A percentile compares a stretch with the other conserved stretches of the same genome.
These are phyloP conservation scores for Aschersonia sp. DNA, from an alignment of 2,329 filamentous ascomycete genomes.

Conservation along the genomic window DNA sequence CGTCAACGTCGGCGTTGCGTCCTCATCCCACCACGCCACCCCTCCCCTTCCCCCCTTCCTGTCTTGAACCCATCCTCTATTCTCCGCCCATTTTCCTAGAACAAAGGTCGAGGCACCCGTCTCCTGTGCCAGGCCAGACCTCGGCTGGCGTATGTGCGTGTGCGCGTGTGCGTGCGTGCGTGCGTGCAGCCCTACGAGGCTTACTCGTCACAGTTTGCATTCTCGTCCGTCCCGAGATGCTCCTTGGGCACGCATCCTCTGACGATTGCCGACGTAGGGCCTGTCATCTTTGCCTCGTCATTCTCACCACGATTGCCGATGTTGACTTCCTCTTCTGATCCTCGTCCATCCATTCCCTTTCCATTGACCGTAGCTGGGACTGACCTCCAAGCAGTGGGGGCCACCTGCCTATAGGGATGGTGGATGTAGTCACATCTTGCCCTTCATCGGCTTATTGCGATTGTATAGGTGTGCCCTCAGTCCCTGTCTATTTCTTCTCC, in stretches of 20 bases:
- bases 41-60: background rate
- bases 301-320: background rate
- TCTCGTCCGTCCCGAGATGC: background rate
- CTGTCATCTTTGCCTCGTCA: background rate
- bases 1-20: background rate
- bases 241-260: slow-evolving; percentile 2
- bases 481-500: background rate
- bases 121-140: no score
- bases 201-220: slow-evolving; percentile 3
- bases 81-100: background rate
- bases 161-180: no score
- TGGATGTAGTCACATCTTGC: background rate
- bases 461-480: background rate
- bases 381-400: background rate
- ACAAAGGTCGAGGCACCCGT: background rate
- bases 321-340: no score
- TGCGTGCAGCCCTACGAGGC: slow-evolving; percentile 5
- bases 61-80: background rate
- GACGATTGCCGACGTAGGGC: slow-evolving; percentile 1
- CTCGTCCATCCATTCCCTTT: no score
- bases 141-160: no score
- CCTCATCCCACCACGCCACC: background rate
- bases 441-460: background rate
- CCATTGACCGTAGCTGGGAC: background rate
- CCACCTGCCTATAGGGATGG: background rate